Evolutionary conservation across 2,329 filamentous ascomycete genomes (phyloP), one percentile per base, ranked within the genome.

Genomic region (Clarireedia paspali): DNA sequence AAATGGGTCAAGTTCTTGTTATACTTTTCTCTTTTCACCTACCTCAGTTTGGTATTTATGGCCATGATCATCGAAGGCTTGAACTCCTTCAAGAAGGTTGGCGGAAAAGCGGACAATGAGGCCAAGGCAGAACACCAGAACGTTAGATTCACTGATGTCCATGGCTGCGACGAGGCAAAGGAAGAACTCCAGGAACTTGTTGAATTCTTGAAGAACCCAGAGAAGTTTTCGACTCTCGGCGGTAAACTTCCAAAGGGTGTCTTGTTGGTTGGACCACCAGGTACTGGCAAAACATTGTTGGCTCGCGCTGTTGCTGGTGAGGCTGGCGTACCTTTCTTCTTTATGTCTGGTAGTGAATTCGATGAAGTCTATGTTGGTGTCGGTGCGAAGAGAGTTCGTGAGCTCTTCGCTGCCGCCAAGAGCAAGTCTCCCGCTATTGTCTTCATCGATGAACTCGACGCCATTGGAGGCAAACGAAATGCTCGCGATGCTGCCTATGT

Each of bases 281-380:
- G 94, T 75, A 99, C 94, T 59, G 94, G 94, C 74, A 99, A 99
- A 75, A 99, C 94, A 12, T 82, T 99, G 42, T 82, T 99, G 59
- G 94, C 94, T 60, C 87, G 94, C 67, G 95, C 94, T 55, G 94
- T 99, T 59, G 94, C 94, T 48, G 94, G 94, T 52, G 94, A 99
- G 75, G 91, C 94, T 53, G 94, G 92, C 55, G 94, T 99, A 17
- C 94, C 94, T 1, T 99, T 99, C 79, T 99, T 97, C 79, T 99
- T 96, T 80, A 97, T 99, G 92, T 99, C 94, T 68, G 94, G 94
- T 50, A 95, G 90, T 57, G 94, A 99, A 71, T 99, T 99, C 69
- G 94, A 99, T 68, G 94, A 99, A 73, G 87, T 99, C 52, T 99
- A 96, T 68, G 95, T 99, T 38, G 94, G 94, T 69, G 94, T 99